A percentile compares a stretch with the other conserved stretches of the same genome.
phyloP scores from a whole-genome alignment of 805 yeast species.

The Isabelozyma heimii region DNA sequence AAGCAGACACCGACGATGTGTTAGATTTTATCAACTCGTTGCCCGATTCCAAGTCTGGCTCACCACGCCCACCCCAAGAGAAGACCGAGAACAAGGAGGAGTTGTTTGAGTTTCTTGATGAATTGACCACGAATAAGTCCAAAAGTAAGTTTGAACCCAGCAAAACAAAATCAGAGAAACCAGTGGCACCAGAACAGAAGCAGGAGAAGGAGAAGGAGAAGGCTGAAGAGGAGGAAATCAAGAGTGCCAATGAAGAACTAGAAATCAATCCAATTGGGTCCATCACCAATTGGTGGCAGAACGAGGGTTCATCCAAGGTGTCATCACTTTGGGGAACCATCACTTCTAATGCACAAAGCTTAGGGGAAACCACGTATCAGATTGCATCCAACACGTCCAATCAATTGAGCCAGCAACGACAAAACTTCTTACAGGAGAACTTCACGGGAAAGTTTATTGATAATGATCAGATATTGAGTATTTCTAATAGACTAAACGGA shows the following conservation, averaged over 20 bases:
- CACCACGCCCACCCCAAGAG: constrained; percentile 25
- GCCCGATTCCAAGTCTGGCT: constrained; percentile 53
- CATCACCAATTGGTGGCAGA: constrained; percentile 72
- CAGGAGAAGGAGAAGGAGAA: background rate
- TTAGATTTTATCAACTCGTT: constrained; percentile 77
- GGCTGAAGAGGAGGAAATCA: background rate
- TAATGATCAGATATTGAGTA: constrained; percentile 24
- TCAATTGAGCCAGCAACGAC: constrained; percentile 38
- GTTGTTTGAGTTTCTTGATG: constrained; percentile 59
- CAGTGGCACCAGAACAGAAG: constrained; percentile 9
- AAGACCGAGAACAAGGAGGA: constrained; percentile 47
- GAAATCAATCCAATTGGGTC: constrained; percentile 61
- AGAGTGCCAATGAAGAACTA: constrained; percentile 12
- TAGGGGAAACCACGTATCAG: constrained; percentile 51
- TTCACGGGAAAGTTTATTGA: constrained; percentile 7
- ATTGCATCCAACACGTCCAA: constrained; percentile 45
- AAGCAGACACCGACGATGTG: constrained; percentile 68
- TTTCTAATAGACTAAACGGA: constrained; percentile 28
- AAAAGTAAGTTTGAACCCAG: constrained; percentile 33
- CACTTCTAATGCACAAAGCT: constrained; percentile 45
- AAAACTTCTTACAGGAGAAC: constrained; percentile 27
- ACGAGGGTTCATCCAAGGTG: constrained; percentile 64
- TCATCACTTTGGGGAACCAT: constrained; percentile 70
- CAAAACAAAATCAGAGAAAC: constrained; percentile 11
- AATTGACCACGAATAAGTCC: constrained; percentile 47